phyloP scores from a whole-genome alignment of 257 asterid genomes.

The Verbascum thapsus region DNA sequence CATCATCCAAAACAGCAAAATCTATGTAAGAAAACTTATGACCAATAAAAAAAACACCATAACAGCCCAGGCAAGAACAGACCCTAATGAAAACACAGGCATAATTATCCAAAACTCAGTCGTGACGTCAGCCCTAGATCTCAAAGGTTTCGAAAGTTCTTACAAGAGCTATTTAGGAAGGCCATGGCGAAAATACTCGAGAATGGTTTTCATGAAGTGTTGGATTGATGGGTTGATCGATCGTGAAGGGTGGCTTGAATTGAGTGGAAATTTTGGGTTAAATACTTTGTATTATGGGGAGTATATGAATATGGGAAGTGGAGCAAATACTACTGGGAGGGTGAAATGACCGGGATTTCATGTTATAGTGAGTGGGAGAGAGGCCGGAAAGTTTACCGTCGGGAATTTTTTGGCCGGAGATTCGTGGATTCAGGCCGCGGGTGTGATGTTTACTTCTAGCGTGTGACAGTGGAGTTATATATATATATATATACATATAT shows the following conservation, averaged over 20 bases:
- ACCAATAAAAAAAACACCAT: too few species aligned
- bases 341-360: constrained; percentile 61
- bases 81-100: constrained; percentile 57
- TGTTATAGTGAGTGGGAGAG: constrained; percentile 26
- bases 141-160: constrained; percentile 6
- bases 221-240: constrained; percentile 41
- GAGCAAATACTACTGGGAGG: constrained; percentile 45
- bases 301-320: constrained; percentile 50
- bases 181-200: constrained; percentile 61
- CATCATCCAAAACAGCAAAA: too few species aligned
- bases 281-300: constrained; percentile 60
- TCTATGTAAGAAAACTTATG: too few species aligned
- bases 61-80: constrained; percentile 54
- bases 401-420: constrained; percentile 55
- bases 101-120: constrained; percentile 48
- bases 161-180: constrained; percentile 50
- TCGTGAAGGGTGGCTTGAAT: constrained; percentile 58
- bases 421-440: constrained; percentile 56
- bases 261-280: constrained; percentile 53
- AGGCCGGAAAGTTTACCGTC: constrained; percentile 51
- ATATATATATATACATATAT: too few species aligned
- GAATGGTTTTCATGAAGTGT: constrained; percentile 43
- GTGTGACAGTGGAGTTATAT: constrained; percentile 30
- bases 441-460: constrained; percentile 56
- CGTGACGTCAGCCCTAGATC: constrained; percentile 38